These are phyloP conservation scores for Penicillium paneum DNA, from an alignment of 2,329 filamentous ascomycete species.

Conservation along the genomic window DNA sequence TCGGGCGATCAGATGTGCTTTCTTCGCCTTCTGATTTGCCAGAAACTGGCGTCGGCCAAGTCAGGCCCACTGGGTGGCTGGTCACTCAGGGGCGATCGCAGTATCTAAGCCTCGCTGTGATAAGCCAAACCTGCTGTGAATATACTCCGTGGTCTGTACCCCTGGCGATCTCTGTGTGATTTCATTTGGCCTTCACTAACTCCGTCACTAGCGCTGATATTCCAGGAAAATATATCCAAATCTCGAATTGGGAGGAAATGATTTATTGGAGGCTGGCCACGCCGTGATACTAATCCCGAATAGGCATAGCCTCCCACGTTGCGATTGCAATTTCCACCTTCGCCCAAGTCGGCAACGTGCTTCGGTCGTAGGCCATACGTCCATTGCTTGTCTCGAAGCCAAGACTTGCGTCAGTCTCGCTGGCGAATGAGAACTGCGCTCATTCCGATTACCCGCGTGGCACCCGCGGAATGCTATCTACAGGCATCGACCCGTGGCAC, in stretches of 20 bases:
- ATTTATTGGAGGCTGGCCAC: not conserved
- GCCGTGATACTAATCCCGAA: not conserved
- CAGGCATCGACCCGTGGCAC: not conserved
- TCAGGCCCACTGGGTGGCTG: not conserved
- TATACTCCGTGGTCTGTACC: too few species aligned
- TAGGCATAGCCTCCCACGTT: not conserved
- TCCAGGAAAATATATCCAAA: not conserved
- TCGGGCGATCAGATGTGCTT: not conserved
- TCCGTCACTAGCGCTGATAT: not conserved
- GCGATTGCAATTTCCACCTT: not conserved
- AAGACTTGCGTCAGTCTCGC: not conserved
- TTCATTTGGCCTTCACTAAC: not conserved
- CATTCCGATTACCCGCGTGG: not conserved
- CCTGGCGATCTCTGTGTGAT: not conserved
- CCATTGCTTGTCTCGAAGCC: not conserved
- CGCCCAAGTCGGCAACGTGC: not conserved
- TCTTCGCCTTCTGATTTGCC: not conserved
- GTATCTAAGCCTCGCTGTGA: conserved; percentile 1
- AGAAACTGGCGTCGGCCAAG: not conserved
- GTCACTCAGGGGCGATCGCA: not conserved
- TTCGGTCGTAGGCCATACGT: not conserved
- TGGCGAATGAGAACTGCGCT: not conserved
- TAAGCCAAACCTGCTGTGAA: not conserved
- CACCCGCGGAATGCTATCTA: not conserved
- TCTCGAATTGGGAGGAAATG: not conserved